These are phyloP conservation scores for Starmerella floris DNA, from an alignment of 805 yeast genomes.

Conservation along the genomic window DNA sequence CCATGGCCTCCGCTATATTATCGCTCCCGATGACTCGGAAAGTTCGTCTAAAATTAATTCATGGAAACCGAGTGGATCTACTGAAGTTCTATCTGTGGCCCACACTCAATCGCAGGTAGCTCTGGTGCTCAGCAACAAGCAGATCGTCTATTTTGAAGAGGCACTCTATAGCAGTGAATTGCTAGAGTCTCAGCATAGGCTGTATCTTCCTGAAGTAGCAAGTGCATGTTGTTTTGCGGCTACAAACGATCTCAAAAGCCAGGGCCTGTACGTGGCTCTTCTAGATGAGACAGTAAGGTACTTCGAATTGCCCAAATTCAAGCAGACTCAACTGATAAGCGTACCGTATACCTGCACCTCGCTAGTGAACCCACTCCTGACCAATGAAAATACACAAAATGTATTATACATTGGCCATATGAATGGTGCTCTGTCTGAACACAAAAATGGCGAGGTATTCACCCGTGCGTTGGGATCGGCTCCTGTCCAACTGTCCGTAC, in stretches of 20 bases:
- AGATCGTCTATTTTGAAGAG: conserved; percentile 70
- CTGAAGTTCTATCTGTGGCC: conserved; percentile 44
- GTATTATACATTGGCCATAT: conserved; percentile 9
- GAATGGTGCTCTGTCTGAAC: conserved; percentile 7
- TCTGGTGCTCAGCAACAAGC: conserved; percentile 57
- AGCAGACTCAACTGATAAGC: conserved; percentile 2
- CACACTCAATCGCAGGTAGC: conserved; percentile 56
- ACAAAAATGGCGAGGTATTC: conserved; percentile 28
- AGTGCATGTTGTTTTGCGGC: conserved; percentile 39
- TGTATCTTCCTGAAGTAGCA: conserved; percentile 32
- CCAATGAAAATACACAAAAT: neutral
- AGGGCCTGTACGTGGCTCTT: conserved; percentile 56
- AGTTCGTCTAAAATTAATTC: conserved; percentile 31
- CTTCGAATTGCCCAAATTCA: neutral
- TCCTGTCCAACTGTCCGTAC: conserved; percentile 39
- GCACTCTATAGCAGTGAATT: conserved; percentile 43
- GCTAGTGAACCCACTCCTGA: neutral
- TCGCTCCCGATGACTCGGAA: too few species aligned
- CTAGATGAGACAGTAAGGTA: conserved; percentile 59
- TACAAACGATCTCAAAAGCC: conserved; percentile 36
- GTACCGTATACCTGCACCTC: conserved; percentile 1
- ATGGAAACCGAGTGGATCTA: conserved; percentile 79
- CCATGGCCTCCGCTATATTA: conserved; percentile 53
- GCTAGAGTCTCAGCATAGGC: conserved; percentile 53
- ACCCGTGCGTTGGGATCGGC: conserved; percentile 62